Percentiles rank a stretch among this genome's conserved stretches.
Evolutionary conservation across 306 rosid genomes (phyloP).

Genomic region (Hippophae rhamnoides): DNA sequence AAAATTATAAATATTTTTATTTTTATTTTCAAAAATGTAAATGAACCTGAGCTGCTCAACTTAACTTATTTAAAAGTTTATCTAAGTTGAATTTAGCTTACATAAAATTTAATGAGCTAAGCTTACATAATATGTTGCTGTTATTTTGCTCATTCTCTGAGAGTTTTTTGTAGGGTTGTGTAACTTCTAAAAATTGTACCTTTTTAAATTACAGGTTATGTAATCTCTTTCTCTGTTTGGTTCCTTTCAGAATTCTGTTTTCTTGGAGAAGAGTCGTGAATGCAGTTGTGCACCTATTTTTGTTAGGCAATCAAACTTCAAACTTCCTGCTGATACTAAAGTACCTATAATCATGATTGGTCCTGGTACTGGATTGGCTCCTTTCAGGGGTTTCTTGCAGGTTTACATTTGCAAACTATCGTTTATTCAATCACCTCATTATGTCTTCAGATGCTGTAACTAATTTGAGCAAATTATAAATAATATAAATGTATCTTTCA

Average conservation of each 20-base stretch:
- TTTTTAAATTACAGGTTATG: not conserved
- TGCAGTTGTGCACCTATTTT: slow-evolving; percentile 90
- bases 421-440: not conserved
- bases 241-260: slow-evolving; percentile 49
- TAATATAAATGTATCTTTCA: slow-evolving; percentile 21
- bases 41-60: too few species aligned
- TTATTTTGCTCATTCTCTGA: too few species aligned
- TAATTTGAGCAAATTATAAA: not conserved
- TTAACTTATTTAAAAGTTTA: too few species aligned
- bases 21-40: too few species aligned
- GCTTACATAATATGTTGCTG: too few species aligned
- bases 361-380: slow-evolving; percentile 98
- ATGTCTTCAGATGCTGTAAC: not conserved
- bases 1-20: too few species aligned
- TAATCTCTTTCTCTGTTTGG: not conserved
- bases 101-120: too few species aligned
- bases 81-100: too few species aligned
- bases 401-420: slow-evolving; percentile 27
- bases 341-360: slow-evolving; percentile 82
- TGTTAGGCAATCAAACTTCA: slow-evolving; percentile 86
- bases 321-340: slow-evolving; percentile 63
- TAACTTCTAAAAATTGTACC: too few species aligned
- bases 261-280: slow-evolving; percentile 56
- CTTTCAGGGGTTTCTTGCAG: slow-evolving; percentile 97
- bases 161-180: too few species aligned